Base-by-base conservation (phyloP, 1,284 basidiomycete genomes). In the Macrocystidia cucumis region DNA sequence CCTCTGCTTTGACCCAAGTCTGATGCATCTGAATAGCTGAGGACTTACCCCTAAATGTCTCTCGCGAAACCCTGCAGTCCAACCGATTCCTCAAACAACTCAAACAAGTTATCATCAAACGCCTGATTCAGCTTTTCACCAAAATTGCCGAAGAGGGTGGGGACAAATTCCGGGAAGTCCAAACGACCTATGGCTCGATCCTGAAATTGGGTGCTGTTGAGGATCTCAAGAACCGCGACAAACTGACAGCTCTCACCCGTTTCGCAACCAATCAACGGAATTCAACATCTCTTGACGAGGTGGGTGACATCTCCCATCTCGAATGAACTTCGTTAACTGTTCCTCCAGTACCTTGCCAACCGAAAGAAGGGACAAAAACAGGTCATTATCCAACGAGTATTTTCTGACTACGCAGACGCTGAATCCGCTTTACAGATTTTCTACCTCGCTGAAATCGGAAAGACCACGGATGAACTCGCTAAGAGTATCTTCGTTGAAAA, bases 401-500 rank as follows among this genome's bases (percentile, higher is more conserved):
- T 24, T 14, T 9, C 22, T 25, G n/a, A 16, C 14, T 20, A 18
- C 30, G 20, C 29, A 4, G 13, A 16, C n/a, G n/a, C 28, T 41
- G 11, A 42, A 28, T 18, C 21, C n/a, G n/a, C 29, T 8, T 38
- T 32, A 1, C 41, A 75, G 65, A 85, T 89, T 32, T 90, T 89
- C 65, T 90, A 83, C 51, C 69, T 89, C 34, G 80, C 86, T 16
- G 89, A 91, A 43, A 82, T 90, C 51, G 89, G 89, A 42, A 89
- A 89, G 62, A 63, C 67, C 13, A 45, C 69, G 2, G 72, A 80
- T 27, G 68, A 79, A 41, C 72, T 96, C 30, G 70, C 76, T 8
- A 80, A 85, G 55, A 92, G 89, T 47, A 85, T 96, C 23, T 96
- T 96, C 54, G 83, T 96, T 19, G 92, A 97, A 65, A 93, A 93